Percentiles rank a stretch among this genome's conserved stretches.
phyloP scores from a whole-genome alignment of 2,329 filamentous ascomycete genomes.

The Aspergillus bombycis region DNA sequence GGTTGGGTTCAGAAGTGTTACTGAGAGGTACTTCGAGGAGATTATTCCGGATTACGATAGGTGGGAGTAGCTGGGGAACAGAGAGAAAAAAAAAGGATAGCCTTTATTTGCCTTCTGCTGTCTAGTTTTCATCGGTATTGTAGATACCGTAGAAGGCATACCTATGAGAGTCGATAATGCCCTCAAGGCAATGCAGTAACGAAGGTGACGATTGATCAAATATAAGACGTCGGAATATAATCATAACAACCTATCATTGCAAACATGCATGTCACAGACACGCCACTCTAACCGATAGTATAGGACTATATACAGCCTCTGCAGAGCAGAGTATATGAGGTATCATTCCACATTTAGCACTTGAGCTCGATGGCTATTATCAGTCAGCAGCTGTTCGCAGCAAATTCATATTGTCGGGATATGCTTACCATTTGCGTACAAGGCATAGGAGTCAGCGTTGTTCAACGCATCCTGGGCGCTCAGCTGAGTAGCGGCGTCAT shows the following conservation, averaged over 20 bases:
- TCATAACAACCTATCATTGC: background rate
- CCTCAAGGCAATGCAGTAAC: background rate
- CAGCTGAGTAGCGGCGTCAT: conserved; percentile 52
- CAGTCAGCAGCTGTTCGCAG: background rate
- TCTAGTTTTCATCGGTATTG: accelerated
- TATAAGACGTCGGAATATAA: background rate
- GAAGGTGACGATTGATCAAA: background rate
- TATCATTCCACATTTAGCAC: background rate
- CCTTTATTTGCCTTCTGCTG: background rate
- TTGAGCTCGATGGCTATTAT: background rate
- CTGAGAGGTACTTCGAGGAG: conserved; percentile 9
- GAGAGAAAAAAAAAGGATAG: accelerated
- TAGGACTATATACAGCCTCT: background rate
- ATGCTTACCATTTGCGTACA: conserved; percentile 54
- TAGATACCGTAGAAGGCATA: background rate
- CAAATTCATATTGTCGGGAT: no score
- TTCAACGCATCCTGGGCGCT: conserved; percentile 55
- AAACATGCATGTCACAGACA: background rate
- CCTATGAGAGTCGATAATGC: background rate
- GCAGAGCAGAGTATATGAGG: background rate
- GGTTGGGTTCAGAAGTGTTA: conserved; percentile 6
- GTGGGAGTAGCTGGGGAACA: background rate
- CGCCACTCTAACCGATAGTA: background rate
- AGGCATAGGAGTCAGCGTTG: conserved; percentile 65
- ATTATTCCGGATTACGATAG: background rate